These are phyloP conservation scores for Monilinia polystroma DNA, from an alignment of 2,329 filamentous ascomycete genomes.

Conservation along the genomic window DNA sequence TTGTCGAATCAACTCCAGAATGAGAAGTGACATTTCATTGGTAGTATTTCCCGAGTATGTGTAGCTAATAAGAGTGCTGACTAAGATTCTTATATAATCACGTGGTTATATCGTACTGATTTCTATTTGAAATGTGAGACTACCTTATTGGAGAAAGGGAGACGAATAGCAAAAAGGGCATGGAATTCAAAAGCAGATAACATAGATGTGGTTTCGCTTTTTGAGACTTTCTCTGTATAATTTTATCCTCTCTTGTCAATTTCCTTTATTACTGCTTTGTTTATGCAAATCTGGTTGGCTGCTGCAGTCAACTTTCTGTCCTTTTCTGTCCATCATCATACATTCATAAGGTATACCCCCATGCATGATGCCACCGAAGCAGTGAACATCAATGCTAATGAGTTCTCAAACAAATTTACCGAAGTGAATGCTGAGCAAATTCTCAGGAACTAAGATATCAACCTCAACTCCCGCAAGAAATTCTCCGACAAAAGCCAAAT, in stretches of 20 bases:
- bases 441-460: neutral
- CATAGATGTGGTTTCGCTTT: neutral
- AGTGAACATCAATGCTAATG: neutral
- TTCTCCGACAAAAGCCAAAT: too few relatives aligned
- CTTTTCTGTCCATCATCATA: neutral
- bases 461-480: neutral
- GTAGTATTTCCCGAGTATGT: too few relatives aligned
- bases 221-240: neutral
- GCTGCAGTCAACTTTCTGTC: neutral
- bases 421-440: conserved; percentile 1
- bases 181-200: neutral
- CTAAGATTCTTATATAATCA: neutral
- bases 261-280: neutral
- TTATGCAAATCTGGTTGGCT: neutral
- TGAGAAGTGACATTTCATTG: too few relatives aligned
- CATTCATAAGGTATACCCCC: neutral
- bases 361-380: neutral
- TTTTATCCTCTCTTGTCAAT: neutral
- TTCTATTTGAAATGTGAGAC: too few relatives aligned
- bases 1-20: too few relatives aligned
- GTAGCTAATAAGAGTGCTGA: neutral
- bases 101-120: too few relatives aligned
- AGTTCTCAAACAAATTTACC: neutral
- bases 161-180: too few relatives aligned
- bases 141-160: too few relatives aligned